Evolutionary conservation across 768 basidiomycete genomes (phyloP).

Genomic region (Hygrocybe punicea): DNA sequence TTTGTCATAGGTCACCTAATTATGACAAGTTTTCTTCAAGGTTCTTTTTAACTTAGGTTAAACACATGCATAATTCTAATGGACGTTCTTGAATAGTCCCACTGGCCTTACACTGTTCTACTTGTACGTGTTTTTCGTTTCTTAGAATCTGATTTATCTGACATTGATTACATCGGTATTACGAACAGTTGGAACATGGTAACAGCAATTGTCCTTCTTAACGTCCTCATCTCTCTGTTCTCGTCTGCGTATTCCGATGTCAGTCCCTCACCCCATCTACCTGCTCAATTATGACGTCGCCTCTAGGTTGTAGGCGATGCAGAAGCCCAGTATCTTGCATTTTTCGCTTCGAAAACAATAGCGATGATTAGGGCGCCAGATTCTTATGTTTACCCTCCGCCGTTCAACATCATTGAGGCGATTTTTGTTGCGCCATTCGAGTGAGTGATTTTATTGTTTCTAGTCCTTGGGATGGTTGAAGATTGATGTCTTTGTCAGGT

Average conservation of each 20-base stretch:
- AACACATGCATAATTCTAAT: background rate
- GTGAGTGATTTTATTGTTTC: constrained; percentile 44
- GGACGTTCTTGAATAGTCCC: constrained; percentile 33
- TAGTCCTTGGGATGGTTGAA: background rate
- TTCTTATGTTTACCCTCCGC: constrained; percentile 84
- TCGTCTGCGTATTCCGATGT: constrained; percentile 90
- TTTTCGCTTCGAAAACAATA: constrained; percentile 85
- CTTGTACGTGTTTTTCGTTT: constrained; percentile 50
- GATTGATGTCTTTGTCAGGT: constrained; percentile 27
- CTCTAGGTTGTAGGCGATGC: constrained; percentile 74
- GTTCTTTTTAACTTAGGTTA: constrained; percentile 27
- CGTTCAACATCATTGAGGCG: constrained; percentile 85
- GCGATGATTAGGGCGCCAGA: constrained; percentile 85
- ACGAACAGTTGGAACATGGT: constrained; percentile 76
- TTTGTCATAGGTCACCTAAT: constrained; percentile 53
- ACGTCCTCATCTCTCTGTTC: constrained; percentile 93
- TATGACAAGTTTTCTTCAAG: constrained; percentile 55
- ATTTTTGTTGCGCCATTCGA: constrained; percentile 82
- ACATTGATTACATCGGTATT: constrained; percentile 4
- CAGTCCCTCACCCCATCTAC: constrained; percentile 20
- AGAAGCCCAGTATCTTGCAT: constrained; percentile 85
- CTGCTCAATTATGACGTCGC: background rate
- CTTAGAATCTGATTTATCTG: background rate
- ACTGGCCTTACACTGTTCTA: constrained; percentile 73
- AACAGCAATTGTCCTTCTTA: constrained; percentile 80